Evolutionary conservation across 805 yeast genomes (phyloP).

Genomic region (Spathaspora passalidarum): DNA sequence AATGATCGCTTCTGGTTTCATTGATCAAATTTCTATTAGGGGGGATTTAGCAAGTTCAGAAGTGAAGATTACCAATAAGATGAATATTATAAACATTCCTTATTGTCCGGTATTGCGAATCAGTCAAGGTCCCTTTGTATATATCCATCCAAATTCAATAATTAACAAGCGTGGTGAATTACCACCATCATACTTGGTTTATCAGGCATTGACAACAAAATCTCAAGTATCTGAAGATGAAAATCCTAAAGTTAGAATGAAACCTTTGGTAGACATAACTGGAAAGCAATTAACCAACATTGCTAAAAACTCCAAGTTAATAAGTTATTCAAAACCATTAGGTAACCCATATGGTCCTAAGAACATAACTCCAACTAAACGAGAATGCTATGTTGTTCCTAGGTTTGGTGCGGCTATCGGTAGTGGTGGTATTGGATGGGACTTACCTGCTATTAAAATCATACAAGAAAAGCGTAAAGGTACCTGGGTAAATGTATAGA

Average conservation of each 20-base stretch:
- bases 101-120: slow-evolving; percentile 57
- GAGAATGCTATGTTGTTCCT: slow-evolving; percentile 90
- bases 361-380: slow-evolving; percentile 56
- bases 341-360: slow-evolving; percentile 89
- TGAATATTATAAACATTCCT: slow-evolving; percentile 59
- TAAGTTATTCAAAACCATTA: slow-evolving; percentile 86
- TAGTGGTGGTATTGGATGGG: slow-evolving; percentile 89
- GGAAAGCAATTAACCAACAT: slow-evolving; percentile 77
- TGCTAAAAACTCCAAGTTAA: slow-evolving; percentile 65
- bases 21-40: slow-evolving; percentile 86
- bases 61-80: slow-evolving; percentile 53
- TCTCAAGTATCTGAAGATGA: slow-evolving; percentile 48
- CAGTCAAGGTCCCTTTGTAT: slow-evolving; percentile 52
- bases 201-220: slow-evolving; percentile 55
- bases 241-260: slow-evolving; percentile 55
- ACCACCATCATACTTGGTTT: slow-evolving; percentile 81
- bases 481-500: slow-evolving; percentile 49
- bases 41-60: slow-evolving; percentile 73
- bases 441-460: slow-evolving; percentile 74
- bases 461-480: slow-evolving; percentile 66
- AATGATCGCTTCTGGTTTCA: slow-evolving; percentile 87
- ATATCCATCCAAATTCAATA: slow-evolving; percentile 77
- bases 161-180: slow-evolving; percentile 56
- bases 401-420: slow-evolving; percentile 83
- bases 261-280: slow-evolving; percentile 69